A percentile compares a stretch with the other conserved stretches of the same genome.
Evolutionary conservation across 1,284 basidiomycete species (phyloP).

Genomic region (Leccinum subfulvum): DNA sequence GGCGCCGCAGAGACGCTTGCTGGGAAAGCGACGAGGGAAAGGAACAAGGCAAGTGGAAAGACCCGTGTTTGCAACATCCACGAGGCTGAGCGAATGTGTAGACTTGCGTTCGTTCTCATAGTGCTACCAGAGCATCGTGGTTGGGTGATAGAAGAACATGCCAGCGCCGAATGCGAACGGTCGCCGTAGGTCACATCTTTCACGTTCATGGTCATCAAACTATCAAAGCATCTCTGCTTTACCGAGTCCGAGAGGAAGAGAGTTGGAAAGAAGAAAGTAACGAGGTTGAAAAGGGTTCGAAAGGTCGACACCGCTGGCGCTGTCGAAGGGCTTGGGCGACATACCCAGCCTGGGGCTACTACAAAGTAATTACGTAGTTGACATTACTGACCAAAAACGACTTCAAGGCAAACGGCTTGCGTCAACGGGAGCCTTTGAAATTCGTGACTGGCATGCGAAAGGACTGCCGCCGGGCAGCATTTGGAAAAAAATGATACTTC

Average conservation of each 20-base stretch:
- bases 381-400: no score
- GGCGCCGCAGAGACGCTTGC: constrained; percentile 16
- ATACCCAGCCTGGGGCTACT: no score
- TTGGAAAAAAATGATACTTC: no score
- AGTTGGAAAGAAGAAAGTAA: background rate
- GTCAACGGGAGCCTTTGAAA: no score
- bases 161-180: background rate
- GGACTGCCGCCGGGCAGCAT: no score
- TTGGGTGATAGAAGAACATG: constrained; percentile 2
- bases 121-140: constrained; percentile 12
- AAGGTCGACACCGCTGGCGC: constrained; percentile 2
- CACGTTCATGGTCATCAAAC: constrained; percentile 12
- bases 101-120: background rate
- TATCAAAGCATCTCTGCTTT: background rate
- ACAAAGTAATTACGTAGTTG: no score
- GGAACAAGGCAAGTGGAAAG: constrained; percentile 1
- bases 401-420: no score
- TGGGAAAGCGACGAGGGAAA: constrained; percentile 9
- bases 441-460: no score
- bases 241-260: background rate
- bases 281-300: constrained; percentile 10
- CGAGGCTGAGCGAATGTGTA: constrained; percentile 1
- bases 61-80: background rate
- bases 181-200: background rate
- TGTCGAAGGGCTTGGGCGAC: constrained; percentile 1